Conservation (phyloP, 1,139 yeast species). For the Taphrina deformans region DNA sequence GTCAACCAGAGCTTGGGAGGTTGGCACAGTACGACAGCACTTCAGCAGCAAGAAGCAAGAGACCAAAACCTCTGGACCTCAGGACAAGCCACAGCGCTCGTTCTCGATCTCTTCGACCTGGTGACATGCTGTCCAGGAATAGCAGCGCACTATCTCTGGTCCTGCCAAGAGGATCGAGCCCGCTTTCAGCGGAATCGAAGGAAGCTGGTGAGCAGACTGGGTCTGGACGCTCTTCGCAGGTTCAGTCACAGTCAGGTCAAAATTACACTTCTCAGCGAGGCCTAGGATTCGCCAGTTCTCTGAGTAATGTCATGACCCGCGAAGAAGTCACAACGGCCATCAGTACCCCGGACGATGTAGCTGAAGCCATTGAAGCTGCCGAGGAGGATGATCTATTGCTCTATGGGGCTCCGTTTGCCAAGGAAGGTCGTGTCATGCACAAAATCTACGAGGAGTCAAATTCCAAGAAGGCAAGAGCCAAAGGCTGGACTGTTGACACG, state of each 20-base stretch:
- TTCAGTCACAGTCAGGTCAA: neutral
- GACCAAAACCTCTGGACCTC: neutral
- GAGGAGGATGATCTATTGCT: conserved; percentile 61
- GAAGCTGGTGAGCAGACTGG: neutral
- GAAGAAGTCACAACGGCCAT: conserved; percentile 40
- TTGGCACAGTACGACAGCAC: neutral
- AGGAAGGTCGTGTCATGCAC: conserved; percentile 68
- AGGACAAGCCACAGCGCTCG: neutral
- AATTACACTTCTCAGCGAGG: neutral
- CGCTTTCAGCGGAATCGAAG: neutral
- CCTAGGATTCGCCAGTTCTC: conserved; percentile 45
- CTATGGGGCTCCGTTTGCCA: conserved; percentile 74
- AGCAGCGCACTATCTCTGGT: neutral
- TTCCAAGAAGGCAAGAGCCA: conserved; percentile 41
- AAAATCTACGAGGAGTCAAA: conserved; percentile 48
- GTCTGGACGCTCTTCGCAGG: neutral
- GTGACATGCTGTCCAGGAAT: conserved; percentile 2
- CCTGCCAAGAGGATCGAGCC: neutral
- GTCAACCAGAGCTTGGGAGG: conserved; percentile 19
- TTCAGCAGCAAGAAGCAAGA: neutral
- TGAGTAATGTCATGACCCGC: conserved; percentile 43
- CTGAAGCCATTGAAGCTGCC: conserved; percentile 41
- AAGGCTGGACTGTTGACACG: conserved; percentile 43
- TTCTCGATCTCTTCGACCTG: neutral
- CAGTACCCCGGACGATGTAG: neutral